phyloP scores from a whole-genome alignment of 1,139 yeast genomes.

The Taphrina confusa region DNA sequence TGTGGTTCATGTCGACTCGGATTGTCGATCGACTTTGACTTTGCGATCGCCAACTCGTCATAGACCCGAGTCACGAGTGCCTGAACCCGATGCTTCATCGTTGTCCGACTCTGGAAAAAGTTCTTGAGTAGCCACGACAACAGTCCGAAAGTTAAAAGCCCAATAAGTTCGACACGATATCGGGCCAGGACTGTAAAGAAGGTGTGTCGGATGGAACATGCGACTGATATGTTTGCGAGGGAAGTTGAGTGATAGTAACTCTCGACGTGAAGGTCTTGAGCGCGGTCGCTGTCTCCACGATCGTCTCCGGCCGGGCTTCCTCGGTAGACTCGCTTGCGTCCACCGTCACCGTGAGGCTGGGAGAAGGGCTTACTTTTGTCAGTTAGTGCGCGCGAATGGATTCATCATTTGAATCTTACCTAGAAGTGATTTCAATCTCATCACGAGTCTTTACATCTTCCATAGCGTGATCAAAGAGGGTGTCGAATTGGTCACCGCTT shows the following conservation, averaged over 20 bases:
- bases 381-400: constrained; percentile 4
- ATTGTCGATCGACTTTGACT: constrained; percentile 14
- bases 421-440: constrained; percentile 39
- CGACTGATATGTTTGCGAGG: constrained; percentile 46
- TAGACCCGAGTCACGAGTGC: constrained; percentile 27
- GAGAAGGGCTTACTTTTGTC: constrained; percentile 28
- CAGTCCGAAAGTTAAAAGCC: constrained; percentile 29
- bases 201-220: constrained; percentile 44
- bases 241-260: constrained; percentile 46
- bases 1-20: constrained; percentile 29
- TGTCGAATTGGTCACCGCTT: constrained; percentile 73
- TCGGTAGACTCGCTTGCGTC: background rate
- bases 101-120: constrained; percentile 25
- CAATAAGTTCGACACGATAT: constrained; percentile 44
- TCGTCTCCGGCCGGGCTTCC: constrained; percentile 2
- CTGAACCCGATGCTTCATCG: background rate
- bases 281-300: constrained; percentile 1
- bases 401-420: background rate
- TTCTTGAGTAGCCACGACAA: constrained; percentile 9
- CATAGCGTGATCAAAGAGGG: constrained; percentile 71
- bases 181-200: constrained; percentile 44
- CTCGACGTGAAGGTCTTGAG: constrained; percentile 31
- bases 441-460: constrained; percentile 51
- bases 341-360: constrained; percentile 14
- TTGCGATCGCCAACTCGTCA: constrained; percentile 15